Percentiles rank a stretch among this genome's conserved stretches.
phyloP scores from a whole-genome alignment of 2,329 filamentous ascomycete species.

The Acephala macrosclerotiorum region DNA sequence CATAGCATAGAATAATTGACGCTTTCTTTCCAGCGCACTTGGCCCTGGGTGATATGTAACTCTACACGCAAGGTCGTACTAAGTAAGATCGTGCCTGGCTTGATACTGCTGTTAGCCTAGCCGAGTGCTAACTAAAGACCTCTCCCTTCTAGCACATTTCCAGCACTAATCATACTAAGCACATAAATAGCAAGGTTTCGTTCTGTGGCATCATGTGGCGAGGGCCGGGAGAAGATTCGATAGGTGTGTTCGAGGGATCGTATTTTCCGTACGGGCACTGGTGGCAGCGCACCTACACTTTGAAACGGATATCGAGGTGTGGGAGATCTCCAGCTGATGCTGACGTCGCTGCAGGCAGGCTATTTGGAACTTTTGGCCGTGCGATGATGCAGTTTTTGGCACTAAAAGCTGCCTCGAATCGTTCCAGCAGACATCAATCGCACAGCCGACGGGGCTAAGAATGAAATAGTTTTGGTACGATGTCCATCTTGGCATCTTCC shows the following conservation, averaged over 20 bases:
- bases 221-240: background rate
- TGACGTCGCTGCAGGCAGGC: conserved; percentile 18
- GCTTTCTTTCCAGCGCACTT: background rate
- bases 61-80: background rate
- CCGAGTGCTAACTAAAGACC: background rate
- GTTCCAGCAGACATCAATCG: conserved; percentile 15
- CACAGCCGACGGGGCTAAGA: background rate
- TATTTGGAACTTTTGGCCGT: background rate
- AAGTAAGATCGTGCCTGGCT: background rate
- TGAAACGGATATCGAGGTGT: conserved; percentile 8
- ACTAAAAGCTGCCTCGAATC: conserved; percentile 21
- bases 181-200: conserved; percentile 4
- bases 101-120: background rate
- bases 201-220: conserved; percentile 9
- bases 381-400: conserved; percentile 8
- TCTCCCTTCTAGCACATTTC: background rate
- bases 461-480: conserved; percentile 1
- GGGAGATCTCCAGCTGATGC: conserved; percentile 10
- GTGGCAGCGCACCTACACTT: background rate
- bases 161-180: background rate
- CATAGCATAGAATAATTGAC: background rate
- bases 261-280: background rate
- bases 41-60: background rate
- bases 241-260: background rate
- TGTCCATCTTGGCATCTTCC: too few relatives aligned